Evolutionary conservation across 805 yeast species (phyloP).

Genomic region (Groenewaldozyma salmanticensis): DNA sequence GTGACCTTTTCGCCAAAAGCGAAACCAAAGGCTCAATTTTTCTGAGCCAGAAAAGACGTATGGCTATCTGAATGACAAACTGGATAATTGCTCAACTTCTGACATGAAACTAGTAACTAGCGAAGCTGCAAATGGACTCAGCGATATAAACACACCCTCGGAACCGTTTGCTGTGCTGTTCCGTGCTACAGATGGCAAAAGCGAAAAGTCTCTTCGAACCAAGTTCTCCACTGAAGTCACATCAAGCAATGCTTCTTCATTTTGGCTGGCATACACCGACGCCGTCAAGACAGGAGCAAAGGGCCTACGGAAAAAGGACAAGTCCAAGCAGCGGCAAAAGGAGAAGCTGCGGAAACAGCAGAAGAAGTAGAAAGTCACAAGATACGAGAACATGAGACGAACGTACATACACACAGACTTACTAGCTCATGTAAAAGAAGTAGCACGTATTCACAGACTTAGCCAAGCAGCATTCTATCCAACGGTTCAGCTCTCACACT

Average conservation of each 20-base stretch:
- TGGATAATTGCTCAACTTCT: not conserved
- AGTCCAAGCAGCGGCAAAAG: slow-evolving; percentile 57
- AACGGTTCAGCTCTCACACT: too few species aligned
- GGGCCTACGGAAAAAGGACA: slow-evolving; percentile 76
- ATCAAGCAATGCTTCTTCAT: slow-evolving; percentile 48
- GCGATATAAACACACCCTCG: not conserved
- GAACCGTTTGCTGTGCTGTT: slow-evolving; percentile 51
- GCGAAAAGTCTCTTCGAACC: slow-evolving; percentile 39
- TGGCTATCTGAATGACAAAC: not conserved
- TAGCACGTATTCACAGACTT: too few species aligned
- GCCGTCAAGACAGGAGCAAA: slow-evolving; percentile 59
- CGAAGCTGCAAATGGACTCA: not conserved
- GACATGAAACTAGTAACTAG: slow-evolving; percentile 1
- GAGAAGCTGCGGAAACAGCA: slow-evolving; percentile 19
- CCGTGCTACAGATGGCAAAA: slow-evolving; percentile 54
- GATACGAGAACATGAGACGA: not conserved
- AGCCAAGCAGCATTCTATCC: too few species aligned
- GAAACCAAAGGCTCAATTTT: slow-evolving; percentile 25
- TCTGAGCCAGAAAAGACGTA: slow-evolving; percentile 4
- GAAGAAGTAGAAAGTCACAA: slow-evolving; percentile 15
- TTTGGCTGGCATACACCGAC: slow-evolving; percentile 70
- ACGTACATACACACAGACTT: too few species aligned
- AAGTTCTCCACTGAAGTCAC: slow-evolving; percentile 68
- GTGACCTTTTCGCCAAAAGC: slow-evolving; percentile 19
- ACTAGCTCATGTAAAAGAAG: too few species aligned